Percentiles rank a stretch among this genome's conserved stretches.
Conservation (phyloP, 106 monocot species). For the Ottelia alismoides region DNA sequence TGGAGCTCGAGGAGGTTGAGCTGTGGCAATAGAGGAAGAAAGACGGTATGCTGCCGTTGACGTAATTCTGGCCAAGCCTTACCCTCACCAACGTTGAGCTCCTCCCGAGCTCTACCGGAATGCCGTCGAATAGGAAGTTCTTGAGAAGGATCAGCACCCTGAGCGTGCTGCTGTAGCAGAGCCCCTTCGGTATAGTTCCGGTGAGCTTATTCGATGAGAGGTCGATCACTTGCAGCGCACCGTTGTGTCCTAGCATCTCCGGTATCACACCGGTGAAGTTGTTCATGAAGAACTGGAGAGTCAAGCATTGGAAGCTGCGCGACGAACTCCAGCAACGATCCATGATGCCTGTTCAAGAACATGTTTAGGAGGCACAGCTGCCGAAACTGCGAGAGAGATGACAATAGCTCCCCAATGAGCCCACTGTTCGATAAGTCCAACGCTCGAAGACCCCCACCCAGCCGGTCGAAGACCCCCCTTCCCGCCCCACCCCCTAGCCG, state of each 20-base stretch:
- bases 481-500: too few relatives aligned
- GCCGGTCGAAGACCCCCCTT: too few relatives aligned
- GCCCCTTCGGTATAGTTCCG: too few relatives aligned
- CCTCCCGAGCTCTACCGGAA: constrained; percentile 39
- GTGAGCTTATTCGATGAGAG: too few relatives aligned
- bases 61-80: constrained; percentile 43
- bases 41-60: constrained; percentile 59
- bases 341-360: constrained; percentile 48
- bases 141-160: constrained; percentile 40
- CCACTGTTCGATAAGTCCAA: too few relatives aligned
- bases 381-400: constrained; percentile 18
- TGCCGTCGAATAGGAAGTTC: constrained; percentile 47
- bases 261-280: constrained; percentile 62
- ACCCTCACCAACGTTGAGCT: constrained; percentile 45
- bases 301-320: constrained; percentile 36
- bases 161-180: too few relatives aligned
- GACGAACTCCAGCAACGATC: constrained; percentile 55
- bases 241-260: constrained; percentile 29
- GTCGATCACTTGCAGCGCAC: too few relatives aligned
- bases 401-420: too few relatives aligned
- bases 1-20: constrained; percentile 46
- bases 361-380: too few relatives aligned
- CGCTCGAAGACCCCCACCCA: constrained; percentile 49
- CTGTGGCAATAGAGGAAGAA: too few relatives aligned
- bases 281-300: constrained; percentile 62